Evolutionary conservation across 2,329 filamentous ascomycete genomes (phyloP), one percentile per base, ranked within the genome.

Genomic region (Sclerotinia sclerotiorum): DNA sequence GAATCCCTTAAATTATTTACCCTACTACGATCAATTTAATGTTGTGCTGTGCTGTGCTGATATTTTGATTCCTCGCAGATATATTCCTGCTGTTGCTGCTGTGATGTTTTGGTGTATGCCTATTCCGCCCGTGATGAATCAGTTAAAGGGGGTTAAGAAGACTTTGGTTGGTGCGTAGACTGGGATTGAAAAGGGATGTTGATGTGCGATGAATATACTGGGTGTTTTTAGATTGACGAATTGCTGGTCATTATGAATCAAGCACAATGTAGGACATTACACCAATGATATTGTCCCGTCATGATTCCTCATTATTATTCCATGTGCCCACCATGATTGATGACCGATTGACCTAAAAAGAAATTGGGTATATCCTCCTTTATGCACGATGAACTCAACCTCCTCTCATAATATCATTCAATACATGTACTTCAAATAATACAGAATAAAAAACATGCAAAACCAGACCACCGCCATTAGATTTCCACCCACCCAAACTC

Each of bases 351-450:
- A 51, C 60, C 60, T 51, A 24, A 42, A 49, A 63, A 56, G 49
- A 60, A 60, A 61, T 15, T 51, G 64, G 64, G 64, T 67, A 67
- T 67, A 67, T 61, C 64, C 64, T 60, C 64, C 32, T 49, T 27
- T 51, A 39, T 61, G 46, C 46, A 42, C 64, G 51, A 60, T 17
- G 6, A 60, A 49, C n/a, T 21, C n/a, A 35, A 60, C n/a, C 27
- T 58, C 52, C 42, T 15, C 24, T 49, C 54, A 42, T 58, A n/a
- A 55, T 44, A 65, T 65, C 54, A 66, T 66, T n/a, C 42, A 46
- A 49, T 49, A 60, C 15, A 48, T 58, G n/a, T 39, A 60, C 44
- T 51, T 48, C 24, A 55, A 55, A 65, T 48, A 32, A 65, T 65
- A 65, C 62, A 55, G 13, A 65, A 27, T 19, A 44, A 54, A 54